These are phyloP conservation scores for Xylaria sp. DNA, from an alignment of 2,329 filamentous ascomycete genomes.

Conservation along the genomic window DNA sequence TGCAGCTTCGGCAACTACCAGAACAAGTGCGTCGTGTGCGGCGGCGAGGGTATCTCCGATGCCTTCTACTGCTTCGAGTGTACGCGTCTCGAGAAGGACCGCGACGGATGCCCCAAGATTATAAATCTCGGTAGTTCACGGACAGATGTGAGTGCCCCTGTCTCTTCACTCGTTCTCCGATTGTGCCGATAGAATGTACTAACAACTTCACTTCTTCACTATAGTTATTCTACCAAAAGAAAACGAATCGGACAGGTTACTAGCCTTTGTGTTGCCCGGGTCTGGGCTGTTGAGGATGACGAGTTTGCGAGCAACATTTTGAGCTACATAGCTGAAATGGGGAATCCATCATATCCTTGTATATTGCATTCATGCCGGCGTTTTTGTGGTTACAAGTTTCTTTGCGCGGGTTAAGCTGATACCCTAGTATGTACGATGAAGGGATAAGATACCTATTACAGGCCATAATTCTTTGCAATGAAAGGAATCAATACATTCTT, in stretches of 20 bases:
- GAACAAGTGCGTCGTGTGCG: constrained; percentile 99
- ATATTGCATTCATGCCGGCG: constrained; percentile 43
- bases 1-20: constrained; percentile 99
- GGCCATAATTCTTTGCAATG: background rate
- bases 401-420: constrained; percentile 37
- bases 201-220: constrained; percentile 36
- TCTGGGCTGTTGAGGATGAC: constrained; percentile 52
- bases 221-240: constrained; percentile 73
- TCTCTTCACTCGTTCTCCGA: constrained; percentile 42
- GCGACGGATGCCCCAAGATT: constrained; percentile 98
- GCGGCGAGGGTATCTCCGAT: constrained; percentile 96
- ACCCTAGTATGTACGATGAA: constrained; percentile 27
- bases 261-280: constrained; percentile 62
- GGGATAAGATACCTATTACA: constrained; percentile 2
- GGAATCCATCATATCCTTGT: constrained; percentile 15
- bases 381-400: constrained; percentile 39
- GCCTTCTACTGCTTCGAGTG: constrained; percentile 99
- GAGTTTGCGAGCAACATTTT: constrained; percentile 7
- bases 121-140: constrained; percentile 96
- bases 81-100: constrained; percentile 93
- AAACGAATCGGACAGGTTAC: constrained; percentile 70
- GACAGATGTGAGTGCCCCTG: constrained; percentile 76
- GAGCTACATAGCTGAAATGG: background rate
- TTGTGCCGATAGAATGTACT: constrained; percentile 36
- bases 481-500: background rate